phyloP scores from a whole-genome alignment of 2,329 filamentous ascomycete genomes.

The Talaromyces verruculosus region DNA sequence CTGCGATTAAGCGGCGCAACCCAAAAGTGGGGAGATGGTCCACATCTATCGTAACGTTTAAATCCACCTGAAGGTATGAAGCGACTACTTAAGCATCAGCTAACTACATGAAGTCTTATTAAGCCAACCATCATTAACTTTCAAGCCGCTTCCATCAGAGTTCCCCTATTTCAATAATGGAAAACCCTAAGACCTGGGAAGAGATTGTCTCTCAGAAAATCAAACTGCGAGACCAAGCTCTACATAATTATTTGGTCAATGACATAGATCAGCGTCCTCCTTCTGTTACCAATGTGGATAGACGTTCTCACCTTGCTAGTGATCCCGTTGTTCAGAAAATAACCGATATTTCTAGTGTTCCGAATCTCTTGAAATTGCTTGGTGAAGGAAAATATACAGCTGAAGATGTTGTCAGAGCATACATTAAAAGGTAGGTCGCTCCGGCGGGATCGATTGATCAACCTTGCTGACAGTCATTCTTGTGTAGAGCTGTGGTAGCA shows the following conservation, averaged over 20 bases:
- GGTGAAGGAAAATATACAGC: conserved; percentile 30
- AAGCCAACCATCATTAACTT: background rate
- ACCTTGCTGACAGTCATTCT: background rate
- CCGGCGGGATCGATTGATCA: background rate
- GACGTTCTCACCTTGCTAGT: conserved; percentile 28
- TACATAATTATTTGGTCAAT: conserved; percentile 32
- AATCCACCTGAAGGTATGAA: background rate
- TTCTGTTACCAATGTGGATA: conserved; percentile 26
- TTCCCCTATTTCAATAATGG: background rate
- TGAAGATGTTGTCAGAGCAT: conserved; percentile 32
- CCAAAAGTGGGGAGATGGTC: background rate
- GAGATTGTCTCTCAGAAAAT: conserved; percentile 34
- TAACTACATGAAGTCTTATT: background rate
- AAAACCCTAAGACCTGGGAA: conserved; percentile 28
- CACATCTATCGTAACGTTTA: background rate
- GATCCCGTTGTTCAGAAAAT: conserved; percentile 30
- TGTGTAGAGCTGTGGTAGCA: conserved; percentile 27
- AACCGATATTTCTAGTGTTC: conserved; percentile 35
- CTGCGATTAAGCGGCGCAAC: background rate
- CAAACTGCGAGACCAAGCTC: conserved; percentile 27
- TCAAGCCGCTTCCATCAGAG: background rate
- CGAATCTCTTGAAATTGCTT: conserved; percentile 26
- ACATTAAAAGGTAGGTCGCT: conserved; percentile 36
- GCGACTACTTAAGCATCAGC: background rate
- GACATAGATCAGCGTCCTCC: conserved; percentile 30